phyloP scores from a whole-genome alignment of 2,329 filamentous ascomycete genomes.

The Corniculantispora saksenae region DNA sequence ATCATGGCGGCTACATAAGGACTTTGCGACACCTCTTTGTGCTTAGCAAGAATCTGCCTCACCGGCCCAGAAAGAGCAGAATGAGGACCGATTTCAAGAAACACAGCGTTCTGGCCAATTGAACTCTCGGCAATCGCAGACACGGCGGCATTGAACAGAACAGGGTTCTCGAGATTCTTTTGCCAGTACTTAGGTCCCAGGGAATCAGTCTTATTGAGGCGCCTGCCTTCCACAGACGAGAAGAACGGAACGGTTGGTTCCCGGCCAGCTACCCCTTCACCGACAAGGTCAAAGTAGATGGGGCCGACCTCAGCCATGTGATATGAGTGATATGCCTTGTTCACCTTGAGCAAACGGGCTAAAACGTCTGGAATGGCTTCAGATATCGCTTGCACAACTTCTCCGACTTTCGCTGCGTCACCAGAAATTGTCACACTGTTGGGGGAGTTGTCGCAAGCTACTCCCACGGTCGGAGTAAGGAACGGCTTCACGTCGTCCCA shows the following conservation, averaged over 20 bases:
- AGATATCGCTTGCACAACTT: slow-evolving; percentile 16
- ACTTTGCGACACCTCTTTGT: slow-evolving; percentile 13
- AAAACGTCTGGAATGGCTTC: slow-evolving; percentile 22
- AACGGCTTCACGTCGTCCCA: slow-evolving; percentile 10
- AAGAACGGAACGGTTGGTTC: slow-evolving; percentile 3
- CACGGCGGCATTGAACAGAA: slow-evolving; percentile 24
- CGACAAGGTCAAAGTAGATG: slow-evolving; percentile 1
- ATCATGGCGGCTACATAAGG: slow-evolving; percentile 24
- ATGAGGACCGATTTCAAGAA: slow-evolving; percentile 32
- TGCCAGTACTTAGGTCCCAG: slow-evolving; percentile 27
- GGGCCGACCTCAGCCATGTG: slow-evolving; percentile 30
- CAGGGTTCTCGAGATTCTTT: slow-evolving; percentile 29
- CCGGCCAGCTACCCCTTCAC: not conserved
- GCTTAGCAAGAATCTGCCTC: slow-evolving; percentile 24
- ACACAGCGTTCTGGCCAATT: slow-evolving; percentile 3
- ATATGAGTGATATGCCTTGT: slow-evolving; percentile 31
- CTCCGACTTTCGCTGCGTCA: slow-evolving; percentile 29
- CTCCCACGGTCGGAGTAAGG: slow-evolving; percentile 21
- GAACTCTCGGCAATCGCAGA: not conserved
- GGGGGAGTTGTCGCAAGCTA: slow-evolving; percentile 38
- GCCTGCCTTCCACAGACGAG: slow-evolving; percentile 3
- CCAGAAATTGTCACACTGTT: slow-evolving; percentile 35
- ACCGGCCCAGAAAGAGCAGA: slow-evolving; percentile 29
- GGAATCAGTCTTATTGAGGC: slow-evolving; percentile 1
- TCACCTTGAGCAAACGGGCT: slow-evolving; percentile 23